Percentiles rank a stretch among this genome's conserved stretches.
These are phyloP conservation scores for Parmelia sp. DNA, from an alignment of 495 filamentous ascomycete genomes.

Conservation along the genomic window DNA sequence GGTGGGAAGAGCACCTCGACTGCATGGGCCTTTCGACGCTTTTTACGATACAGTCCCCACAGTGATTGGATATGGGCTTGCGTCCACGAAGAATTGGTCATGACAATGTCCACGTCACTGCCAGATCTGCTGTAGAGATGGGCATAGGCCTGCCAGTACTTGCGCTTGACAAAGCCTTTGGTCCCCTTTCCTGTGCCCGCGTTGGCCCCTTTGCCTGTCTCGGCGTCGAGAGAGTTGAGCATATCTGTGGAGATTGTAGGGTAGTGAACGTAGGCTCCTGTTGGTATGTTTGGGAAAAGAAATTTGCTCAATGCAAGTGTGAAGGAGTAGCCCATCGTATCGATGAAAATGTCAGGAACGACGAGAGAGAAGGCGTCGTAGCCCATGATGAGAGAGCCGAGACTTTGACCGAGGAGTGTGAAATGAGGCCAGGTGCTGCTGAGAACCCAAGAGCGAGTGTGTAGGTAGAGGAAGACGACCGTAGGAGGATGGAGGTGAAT, in stretches of 20 bases:
- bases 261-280: conserved; percentile 93
- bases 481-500: conserved; percentile 81
- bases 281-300: conserved; percentile 75
- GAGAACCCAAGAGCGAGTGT: conserved; percentile 77
- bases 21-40: conserved; percentile 34
- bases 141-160: conserved; percentile 86
- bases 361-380: conserved; percentile 90
- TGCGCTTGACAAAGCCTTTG: conserved; percentile 59
- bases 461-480: conserved; percentile 81
- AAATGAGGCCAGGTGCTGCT: conserved; percentile 82
- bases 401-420: conserved; percentile 86
- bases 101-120: conserved; percentile 76
- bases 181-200: conserved; percentile 68
- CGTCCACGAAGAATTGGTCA: conserved; percentile 97
- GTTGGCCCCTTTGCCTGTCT: conserved; percentile 69
- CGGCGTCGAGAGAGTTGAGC: conserved; percentile 72
- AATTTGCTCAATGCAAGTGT: conserved; percentile 72
- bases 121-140: conserved; percentile 74
- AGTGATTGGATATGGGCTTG: conserved; percentile 71
- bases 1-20: conserved; percentile 78
- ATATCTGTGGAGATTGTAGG: conserved; percentile 98
- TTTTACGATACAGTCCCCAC: conserved; percentile 57
- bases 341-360: conserved; percentile 88
- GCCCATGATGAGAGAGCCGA: conserved; percentile 79
- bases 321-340: conserved; percentile 98